Evolutionary conservation across 1,139 yeast species (phyloP), one percentile per base, ranked within the genome.

Genomic region (Pichia norvegensis): DNA sequence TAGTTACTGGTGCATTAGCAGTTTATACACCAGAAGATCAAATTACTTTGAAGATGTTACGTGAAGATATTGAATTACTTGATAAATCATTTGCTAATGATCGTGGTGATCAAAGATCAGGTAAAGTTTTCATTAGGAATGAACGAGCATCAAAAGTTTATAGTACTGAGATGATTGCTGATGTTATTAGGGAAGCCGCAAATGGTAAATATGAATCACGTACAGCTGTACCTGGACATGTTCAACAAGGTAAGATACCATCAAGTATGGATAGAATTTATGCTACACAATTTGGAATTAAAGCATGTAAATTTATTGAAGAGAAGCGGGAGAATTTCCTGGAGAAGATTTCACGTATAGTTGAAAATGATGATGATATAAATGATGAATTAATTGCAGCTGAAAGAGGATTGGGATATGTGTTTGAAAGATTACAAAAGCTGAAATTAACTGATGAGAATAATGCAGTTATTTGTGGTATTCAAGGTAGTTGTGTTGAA

Each of bases 1-100:
- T 92, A 52, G 85, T 87, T 43, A 84, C 92, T 41, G 98, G 98
- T 50, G 95, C 97, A 2, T 80, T 85, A 55, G 95, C 95, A 9
- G 85, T 92, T 8, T 92, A 90, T 64, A 86, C 88, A 19, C 98
- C 98, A 14, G 98, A 92, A 64, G 81, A 82, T 54, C 85, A 87
- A 45, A 83, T 90, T 49, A 69, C 80, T 36, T 72, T 92, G 57
- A 73, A 74, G 43, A 84, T 81, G 57, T 68, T 92, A 53, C 85
- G 85, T 54, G 78, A 80, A 54, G 97, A 90, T 62, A 81, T 88
- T 53, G 78, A 76, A 49, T 75, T 79, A 49, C 72, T 90, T 59
- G 78, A 76, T 52, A 79, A 78, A 52, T 77, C 82, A 19, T 92
- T 85, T 63, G 75, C 74, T 27, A 68, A 72, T 47, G 95, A 90